Percentiles rank a stretch among this genome's conserved stretches.
Evolutionary conservation across 176 grass and related monocot species (phyloP).

Genomic region (Echinochloa phyllopogon): DNA sequence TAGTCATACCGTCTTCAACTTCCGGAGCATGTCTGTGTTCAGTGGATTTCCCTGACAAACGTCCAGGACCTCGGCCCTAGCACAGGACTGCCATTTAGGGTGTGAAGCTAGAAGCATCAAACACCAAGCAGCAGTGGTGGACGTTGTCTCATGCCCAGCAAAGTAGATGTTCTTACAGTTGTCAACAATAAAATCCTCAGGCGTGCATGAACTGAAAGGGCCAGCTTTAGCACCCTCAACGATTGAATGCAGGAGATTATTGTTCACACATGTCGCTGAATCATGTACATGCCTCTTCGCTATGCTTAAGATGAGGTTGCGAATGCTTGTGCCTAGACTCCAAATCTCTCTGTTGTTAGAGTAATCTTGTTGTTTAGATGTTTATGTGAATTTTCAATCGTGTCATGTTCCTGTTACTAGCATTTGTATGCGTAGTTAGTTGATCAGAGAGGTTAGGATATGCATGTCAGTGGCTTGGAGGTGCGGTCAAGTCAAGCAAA

Average conservation of each 20-base stretch:
- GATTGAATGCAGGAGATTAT: conserved; percentile 67
- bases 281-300: conserved; percentile 44
- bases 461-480: too few species aligned
- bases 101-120: conserved; percentile 77
- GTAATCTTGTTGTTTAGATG: too few species aligned
- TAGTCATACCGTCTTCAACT: conserved; percentile 61
- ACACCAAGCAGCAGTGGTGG: conserved; percentile 67
- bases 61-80: conserved; percentile 53
- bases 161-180: conserved; percentile 97
- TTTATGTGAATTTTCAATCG: too few species aligned
- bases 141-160: conserved; percentile 67
- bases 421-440: too few species aligned
- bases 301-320: conserved; percentile 52
- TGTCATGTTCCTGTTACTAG: too few species aligned
- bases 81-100: conserved; percentile 65
- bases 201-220: neutral
- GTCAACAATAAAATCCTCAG: conserved; percentile 69
- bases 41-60: conserved; percentile 38
- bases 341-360: conserved; percentile 69
- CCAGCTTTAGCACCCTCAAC: conserved; percentile 54
- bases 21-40: conserved; percentile 55
- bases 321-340: conserved; percentile 52
- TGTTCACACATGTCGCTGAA: neutral
- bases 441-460: too few species aligned
- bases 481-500: too few species aligned